A percentile compares a stretch with the other conserved stretches of the same genome.
Evolutionary conservation across 2,329 filamentous ascomycete species (phyloP).

Genomic region (Cryphonectria carpinicola): DNA sequence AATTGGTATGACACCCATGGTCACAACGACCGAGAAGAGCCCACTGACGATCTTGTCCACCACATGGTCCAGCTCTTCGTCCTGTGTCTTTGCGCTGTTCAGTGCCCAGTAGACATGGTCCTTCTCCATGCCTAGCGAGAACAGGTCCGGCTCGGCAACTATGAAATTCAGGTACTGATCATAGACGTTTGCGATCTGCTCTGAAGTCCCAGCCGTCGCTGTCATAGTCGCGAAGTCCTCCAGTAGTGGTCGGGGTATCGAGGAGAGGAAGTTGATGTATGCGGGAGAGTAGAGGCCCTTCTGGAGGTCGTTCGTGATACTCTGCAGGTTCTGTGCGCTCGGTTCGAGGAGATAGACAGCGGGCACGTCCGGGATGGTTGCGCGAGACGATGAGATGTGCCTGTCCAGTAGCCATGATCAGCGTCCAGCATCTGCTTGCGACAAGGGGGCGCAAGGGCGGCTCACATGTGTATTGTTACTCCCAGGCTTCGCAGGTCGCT

Average conservation of each 20-base stretch:
- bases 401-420: conserved; percentile 44
- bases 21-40: conserved; percentile 97
- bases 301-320: conserved; percentile 83
- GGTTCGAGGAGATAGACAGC: conserved; percentile 97
- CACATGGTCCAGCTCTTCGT: conserved; percentile 84
- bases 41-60: conserved; percentile 93
- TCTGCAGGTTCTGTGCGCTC: conserved; percentile 75
- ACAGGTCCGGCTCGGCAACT: conserved; percentile 92
- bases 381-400: conserved; percentile 79
- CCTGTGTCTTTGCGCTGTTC: conserved; percentile 88
- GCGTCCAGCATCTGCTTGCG: not conserved
- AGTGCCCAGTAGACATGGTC: conserved; percentile 93
- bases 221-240: conserved; percentile 95
- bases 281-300: conserved; percentile 89
- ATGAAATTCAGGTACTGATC: conserved; percentile 99
- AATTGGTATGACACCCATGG: conserved; percentile 95
- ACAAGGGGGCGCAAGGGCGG: conserved; percentile 21
- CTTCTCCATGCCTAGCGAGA: conserved; percentile 90
- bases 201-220: conserved; percentile 79
- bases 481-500: conserved; percentile 92
- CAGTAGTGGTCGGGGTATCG: conserved; percentile 83
- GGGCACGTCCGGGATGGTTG: conserved; percentile 93
- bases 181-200: conserved; percentile 88
- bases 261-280: conserved; percentile 96
- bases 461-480: conserved; percentile 93